A percentile compares a stretch with the other conserved stretches of the same genome.
These are phyloP conservation scores for Aspergillus phoenicis DNA, from an alignment of 2,329 filamentous ascomycete species.

Conservation along the genomic window DNA sequence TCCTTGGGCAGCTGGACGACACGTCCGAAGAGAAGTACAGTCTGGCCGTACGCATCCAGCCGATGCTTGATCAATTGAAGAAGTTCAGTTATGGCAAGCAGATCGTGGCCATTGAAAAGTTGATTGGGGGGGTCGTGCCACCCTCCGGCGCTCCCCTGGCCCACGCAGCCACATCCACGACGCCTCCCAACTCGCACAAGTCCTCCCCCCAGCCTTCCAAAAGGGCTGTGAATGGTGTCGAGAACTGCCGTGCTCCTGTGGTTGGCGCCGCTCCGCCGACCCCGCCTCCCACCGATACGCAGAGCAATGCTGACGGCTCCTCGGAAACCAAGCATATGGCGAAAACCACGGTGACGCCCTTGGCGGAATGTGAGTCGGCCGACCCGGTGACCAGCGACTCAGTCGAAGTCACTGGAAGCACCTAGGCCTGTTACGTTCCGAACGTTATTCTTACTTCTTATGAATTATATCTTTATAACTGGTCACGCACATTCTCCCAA, in stretches of 20 bases:
- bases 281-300: constrained; percentile 67
- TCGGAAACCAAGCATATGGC: constrained; percentile 40
- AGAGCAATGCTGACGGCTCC: constrained; percentile 58
- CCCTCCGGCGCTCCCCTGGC: constrained; percentile 28
- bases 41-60: constrained; percentile 66
- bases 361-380: constrained; percentile 35
- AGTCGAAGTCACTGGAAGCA: constrained; percentile 30
- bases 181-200: constrained; percentile 44
- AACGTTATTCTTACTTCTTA: constrained; percentile 22
- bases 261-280: constrained; percentile 64
- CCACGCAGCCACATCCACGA: constrained; percentile 39
- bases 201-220: constrained; percentile 41
- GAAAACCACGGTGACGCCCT: constrained; percentile 37
- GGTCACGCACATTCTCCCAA: constrained; percentile 24
- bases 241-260: constrained; percentile 51
- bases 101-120: constrained; percentile 64
- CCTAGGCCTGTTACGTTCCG: constrained; percentile 19
- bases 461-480: constrained; percentile 28
- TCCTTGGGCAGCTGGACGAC: constrained; percentile 66
- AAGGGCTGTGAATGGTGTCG: constrained; percentile 34
- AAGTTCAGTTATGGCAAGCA: constrained; percentile 68
- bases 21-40: constrained; percentile 54
- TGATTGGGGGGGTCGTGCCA: constrained; percentile 48
- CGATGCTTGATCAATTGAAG: constrained; percentile 64
- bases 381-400: constrained; percentile 28